Conservation (phyloP, 2,329 filamentous ascomycete genomes). For the Pestalotiopsis sp. region DNA sequence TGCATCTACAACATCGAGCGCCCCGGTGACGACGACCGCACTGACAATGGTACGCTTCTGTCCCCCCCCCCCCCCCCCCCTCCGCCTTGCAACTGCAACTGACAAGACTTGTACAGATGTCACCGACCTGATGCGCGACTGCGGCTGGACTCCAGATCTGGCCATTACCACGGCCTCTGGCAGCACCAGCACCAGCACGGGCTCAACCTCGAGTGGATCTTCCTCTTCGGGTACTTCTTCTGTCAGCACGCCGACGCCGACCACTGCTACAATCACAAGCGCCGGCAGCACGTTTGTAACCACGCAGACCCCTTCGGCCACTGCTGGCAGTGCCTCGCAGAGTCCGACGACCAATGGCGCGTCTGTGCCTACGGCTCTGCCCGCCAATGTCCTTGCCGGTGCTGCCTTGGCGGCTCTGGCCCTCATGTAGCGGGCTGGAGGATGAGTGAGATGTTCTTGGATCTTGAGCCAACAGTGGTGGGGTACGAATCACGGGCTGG, state of each 20-base stretch:
- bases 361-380: not conserved
- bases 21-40: not conserved
- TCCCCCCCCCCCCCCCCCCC: too few species aligned
- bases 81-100: not conserved
- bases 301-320: not conserved
- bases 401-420: not conserved
- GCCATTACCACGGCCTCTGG: not conserved
- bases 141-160: not conserved
- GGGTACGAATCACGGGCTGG: not conserved
- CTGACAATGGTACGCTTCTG: slow-evolving; percentile 8
- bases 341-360: not conserved
- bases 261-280: not conserved
- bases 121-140: slow-evolving; percentile 7
- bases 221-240: not conserved
- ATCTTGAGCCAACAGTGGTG: not conserved
- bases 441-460: not conserved
- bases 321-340: not conserved
- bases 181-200: not conserved
- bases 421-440: not conserved
- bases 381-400: not conserved
- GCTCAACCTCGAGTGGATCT: too few species aligned
- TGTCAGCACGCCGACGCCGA: not conserved
- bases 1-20: not conserved
- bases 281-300: not conserved
- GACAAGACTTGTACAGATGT: not conserved